These are phyloP conservation scores for Cadophora malorum DNA, from an alignment of 2,329 filamentous ascomycete species.

Conservation along the genomic window DNA sequence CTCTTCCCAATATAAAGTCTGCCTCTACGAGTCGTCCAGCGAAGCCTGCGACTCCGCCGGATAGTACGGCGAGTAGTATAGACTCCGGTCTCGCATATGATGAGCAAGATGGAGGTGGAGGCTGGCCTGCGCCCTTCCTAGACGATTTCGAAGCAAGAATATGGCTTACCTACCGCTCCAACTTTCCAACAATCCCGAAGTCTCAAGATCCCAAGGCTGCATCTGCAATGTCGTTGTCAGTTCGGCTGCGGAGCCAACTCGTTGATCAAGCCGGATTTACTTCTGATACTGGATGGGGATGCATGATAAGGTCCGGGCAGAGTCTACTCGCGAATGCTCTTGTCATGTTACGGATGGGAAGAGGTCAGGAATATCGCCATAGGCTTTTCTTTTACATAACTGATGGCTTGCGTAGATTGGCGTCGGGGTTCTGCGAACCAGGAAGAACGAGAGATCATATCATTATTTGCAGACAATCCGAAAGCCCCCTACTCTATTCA, in stretches of 20 bases:
- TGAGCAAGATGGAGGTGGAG: constrained; percentile 46
- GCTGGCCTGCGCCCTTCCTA: constrained; percentile 86
- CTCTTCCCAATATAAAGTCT: constrained; percentile 29
- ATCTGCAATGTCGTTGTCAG: constrained; percentile 78
- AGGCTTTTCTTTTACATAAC: not conserved
- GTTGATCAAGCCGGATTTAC: constrained; percentile 83
- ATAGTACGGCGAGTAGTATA: constrained; percentile 43
- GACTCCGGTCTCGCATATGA: constrained; percentile 40
- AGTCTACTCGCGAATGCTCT: constrained; percentile 89
- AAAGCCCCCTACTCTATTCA: constrained; percentile 93
- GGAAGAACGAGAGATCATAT: constrained; percentile 74
- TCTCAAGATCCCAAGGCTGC: constrained; percentile 75
- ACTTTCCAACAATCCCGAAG: constrained; percentile 82
- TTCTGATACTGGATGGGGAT: constrained; percentile 96
- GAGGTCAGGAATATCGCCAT: constrained; percentile 61
- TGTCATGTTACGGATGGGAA: constrained; percentile 73
- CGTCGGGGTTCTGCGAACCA: constrained; percentile 63
- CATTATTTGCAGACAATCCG: constrained; percentile 86
- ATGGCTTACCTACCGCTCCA: constrained; percentile 96
- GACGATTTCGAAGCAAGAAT: constrained; percentile 92
- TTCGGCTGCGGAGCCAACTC: constrained; percentile 82
- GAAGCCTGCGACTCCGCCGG: constrained; percentile 42
- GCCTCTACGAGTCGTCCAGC: constrained; percentile 19
- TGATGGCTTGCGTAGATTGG: constrained; percentile 65
- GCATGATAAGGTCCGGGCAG: constrained; percentile 97